Evolutionary conservation across 257 asterid genomes (phyloP).

Genomic region (Solanum etuberosum): DNA sequence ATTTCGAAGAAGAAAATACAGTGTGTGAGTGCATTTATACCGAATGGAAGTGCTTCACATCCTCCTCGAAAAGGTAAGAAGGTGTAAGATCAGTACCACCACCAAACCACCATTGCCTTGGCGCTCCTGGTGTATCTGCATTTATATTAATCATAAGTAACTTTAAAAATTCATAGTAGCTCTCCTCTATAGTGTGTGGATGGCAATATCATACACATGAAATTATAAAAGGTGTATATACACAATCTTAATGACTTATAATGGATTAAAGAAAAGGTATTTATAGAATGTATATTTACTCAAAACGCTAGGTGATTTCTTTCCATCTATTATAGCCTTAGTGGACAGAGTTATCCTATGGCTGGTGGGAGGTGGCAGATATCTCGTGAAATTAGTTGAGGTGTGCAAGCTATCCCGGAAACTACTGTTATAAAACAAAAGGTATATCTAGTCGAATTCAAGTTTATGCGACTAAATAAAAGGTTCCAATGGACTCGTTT

Average conservation of each 20-base stretch:
- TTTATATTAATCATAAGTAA: conserved; percentile 8
- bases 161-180: neutral
- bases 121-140: conserved; percentile 91
- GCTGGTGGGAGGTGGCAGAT: accelerated
- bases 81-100: conserved; percentile 97
- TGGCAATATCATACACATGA: neutral
- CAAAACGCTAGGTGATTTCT: neutral
- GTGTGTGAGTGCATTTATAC: conserved; percentile 21
- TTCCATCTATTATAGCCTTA: too few species aligned
- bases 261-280: neutral
- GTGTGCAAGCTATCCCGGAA: neutral
- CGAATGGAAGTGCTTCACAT: conserved; percentile 86
- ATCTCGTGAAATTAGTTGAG: neutral
- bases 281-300: neutral
- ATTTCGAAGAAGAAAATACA: neutral
- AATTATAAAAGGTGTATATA: neutral
- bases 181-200: neutral
- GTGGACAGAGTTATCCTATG: neutral
- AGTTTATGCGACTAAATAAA: neutral
- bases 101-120: conserved; percentile 97
- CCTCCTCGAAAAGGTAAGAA: conserved; percentile 89
- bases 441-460: neutral
- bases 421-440: neutral
- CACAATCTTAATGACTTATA: neutral
- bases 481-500: neutral